Base-by-base conservation (phyloP, 805 yeast genomes). In the Zygotorulaspora danielsina region DNA sequence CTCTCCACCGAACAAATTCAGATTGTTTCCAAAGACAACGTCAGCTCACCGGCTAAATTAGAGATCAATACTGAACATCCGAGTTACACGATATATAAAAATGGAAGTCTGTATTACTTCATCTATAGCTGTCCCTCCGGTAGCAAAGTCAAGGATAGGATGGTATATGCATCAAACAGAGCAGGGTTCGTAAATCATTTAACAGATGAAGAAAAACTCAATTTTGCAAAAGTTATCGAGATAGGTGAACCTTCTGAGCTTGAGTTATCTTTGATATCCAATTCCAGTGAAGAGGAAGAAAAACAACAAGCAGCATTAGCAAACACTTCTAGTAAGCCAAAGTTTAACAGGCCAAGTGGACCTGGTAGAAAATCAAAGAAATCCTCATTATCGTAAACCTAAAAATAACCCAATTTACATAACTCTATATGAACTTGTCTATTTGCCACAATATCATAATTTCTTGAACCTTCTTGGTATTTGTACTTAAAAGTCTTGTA, bases 71-170 rank as follows among this genome's bases (percentile, higher is more conserved):
- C 55, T 1, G 63, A 57, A 10, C 70, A 55, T 44, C 87, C 79
- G 63, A 85, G 65, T 54, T 88, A 78, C 58, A 75, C 76, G 20
- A 48, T 84, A 18, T 73, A 73, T 55, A 71, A 67, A 34, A 67
- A 67, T 45, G 63, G 64, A 2, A 63, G 57, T 2, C 61, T 68
- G 32, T 51, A 54, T 26, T 76, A 75, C 22, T 88, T 90, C 59
- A 76, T 89, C 21, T 86, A 86, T 58, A 73, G 90, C 6, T 89
- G 96, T 61, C 97, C 98, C 3, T 78, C 94, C 0, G 88, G 89
- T 1, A 81, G 96, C 30, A 81, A 79, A 63, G 93, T 93, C 28
- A 84, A 81, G 61, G 93, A 88, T 37, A 75, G 97, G 53, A 90
- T 90, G 97, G 61, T 88, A 36, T 87, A 88, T 55, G 97, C 98